Evolutionary conservation across 352 stramenopile genomes (phyloP).

Genomic region (Nothophytophthora sp.): DNA sequence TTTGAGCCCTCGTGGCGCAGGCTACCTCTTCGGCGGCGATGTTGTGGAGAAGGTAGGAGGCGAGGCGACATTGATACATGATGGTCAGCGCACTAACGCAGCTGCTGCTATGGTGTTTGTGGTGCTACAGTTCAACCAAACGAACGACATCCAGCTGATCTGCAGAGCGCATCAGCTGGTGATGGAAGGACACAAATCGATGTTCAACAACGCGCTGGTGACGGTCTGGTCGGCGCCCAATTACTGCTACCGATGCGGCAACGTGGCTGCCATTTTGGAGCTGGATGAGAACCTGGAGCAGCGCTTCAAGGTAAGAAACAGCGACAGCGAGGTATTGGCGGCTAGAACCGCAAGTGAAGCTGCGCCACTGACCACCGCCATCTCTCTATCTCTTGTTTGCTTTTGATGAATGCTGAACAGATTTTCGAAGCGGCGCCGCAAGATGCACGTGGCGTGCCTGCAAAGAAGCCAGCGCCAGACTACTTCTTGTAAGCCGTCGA

Average conservation of each 20-base stretch:
- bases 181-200: constrained; percentile 93
- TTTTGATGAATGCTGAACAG: constrained; percentile 22
- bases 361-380: constrained; percentile 11
- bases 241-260: constrained; percentile 88
- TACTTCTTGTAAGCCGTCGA: constrained; percentile 97
- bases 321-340: no score
- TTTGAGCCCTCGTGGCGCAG: constrained; percentile 87
- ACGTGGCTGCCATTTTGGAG: constrained; percentile 80
- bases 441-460: constrained; percentile 95
- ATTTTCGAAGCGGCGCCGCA: constrained; percentile 99
- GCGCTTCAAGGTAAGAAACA: constrained; percentile 90
- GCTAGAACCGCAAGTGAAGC: no score
- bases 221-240: constrained; percentile 86
- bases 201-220: constrained; percentile 88
- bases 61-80: no score
- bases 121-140: constrained; percentile 94
- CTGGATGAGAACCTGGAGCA: constrained; percentile 87
- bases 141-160: constrained; percentile 90
- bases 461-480: constrained; percentile 98
- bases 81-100: no score
- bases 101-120: no score
- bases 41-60: constrained; percentile 87
- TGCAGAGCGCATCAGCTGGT: constrained; percentile 90
- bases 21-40: constrained; percentile 88
- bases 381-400: constrained; percentile 4